A percentile compares a stretch with the other conserved stretches of the same genome.
Conservation (phyloP, 805 yeast genomes). For the Zygoascus flipseniorum region DNA sequence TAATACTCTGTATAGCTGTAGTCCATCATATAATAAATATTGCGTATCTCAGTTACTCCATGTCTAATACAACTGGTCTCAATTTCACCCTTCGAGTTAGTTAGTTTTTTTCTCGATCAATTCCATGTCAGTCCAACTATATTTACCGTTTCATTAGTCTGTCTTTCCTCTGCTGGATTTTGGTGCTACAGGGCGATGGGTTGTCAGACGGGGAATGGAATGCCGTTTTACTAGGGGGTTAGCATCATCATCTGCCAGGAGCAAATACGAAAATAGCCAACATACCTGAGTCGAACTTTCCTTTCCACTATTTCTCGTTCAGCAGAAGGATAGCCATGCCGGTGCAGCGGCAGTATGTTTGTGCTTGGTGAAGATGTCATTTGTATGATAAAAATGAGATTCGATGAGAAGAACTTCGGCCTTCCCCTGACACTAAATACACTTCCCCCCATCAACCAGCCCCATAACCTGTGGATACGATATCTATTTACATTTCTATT, state of each 20-base stretch:
- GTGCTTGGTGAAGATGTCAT: background rate
- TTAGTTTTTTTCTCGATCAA: background rate
- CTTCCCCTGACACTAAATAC: too few species aligned
- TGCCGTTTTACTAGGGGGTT: slow-evolving; percentile 11
- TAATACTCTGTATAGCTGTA: too few species aligned
- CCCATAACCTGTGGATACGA: background rate
- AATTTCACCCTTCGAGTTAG: background rate
- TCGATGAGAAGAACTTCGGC: too few species aligned
- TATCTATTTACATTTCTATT: background rate
- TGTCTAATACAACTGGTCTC: slow-evolving; percentile 2
- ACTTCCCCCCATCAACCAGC: too few species aligned
- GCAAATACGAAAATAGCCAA: background rate
- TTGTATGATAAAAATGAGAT: too few species aligned
- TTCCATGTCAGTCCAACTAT: background rate
- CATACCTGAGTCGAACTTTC: slow-evolving; percentile 16
- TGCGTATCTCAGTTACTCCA: background rate
- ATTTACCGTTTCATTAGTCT: slow-evolving; percentile 1
- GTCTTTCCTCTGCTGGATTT: slow-evolving; percentile 11
- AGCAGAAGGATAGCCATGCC: background rate
- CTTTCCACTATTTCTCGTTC: slow-evolving; percentile 9
- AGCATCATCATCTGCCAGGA: background rate
- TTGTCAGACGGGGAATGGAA: slow-evolving; percentile 17
- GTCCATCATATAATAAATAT: too few species aligned
- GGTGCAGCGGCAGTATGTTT: background rate
- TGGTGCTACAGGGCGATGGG: slow-evolving; percentile 16